Evolutionary conservation across 306 rosid genomes (phyloP).

Genomic region (Argentina anserina): DNA sequence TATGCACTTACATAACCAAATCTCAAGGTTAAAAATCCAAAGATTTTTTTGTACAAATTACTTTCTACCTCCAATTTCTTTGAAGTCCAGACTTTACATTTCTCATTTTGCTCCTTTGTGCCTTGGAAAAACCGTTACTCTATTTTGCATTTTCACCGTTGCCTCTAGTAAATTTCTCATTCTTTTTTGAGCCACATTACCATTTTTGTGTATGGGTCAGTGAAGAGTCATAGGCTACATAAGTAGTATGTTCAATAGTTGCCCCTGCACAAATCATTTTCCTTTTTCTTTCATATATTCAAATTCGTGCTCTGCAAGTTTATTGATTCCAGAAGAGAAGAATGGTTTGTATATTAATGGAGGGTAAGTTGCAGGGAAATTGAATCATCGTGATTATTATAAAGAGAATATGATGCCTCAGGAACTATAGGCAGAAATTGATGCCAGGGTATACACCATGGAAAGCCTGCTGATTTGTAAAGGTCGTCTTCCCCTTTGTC

Average conservation of each 20-base stretch:
- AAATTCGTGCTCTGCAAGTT: not conserved
- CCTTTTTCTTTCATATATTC: not conserved
- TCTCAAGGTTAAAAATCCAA: not conserved
- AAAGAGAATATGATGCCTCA: not conserved
- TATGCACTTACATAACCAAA: not conserved
- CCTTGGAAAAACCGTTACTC: not conserved
- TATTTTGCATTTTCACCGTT: not conserved
- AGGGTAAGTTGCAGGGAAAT: not conserved
- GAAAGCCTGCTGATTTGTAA: slow-evolving; percentile 3
- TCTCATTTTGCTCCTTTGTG: not conserved
- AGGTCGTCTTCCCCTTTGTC: not conserved
- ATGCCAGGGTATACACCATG: not conserved
- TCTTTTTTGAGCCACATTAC: not conserved
- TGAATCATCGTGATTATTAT: not conserved
- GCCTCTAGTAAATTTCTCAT: not conserved
- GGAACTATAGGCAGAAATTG: not conserved
- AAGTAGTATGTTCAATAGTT: not conserved
- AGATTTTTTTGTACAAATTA: not conserved
- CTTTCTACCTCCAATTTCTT: not conserved
- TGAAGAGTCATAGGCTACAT: slow-evolving; percentile 1
- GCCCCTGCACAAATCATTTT: not conserved
- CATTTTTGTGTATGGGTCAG: not conserved
- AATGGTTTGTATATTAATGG: not conserved
- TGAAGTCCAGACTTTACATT: not conserved
- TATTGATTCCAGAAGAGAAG: not conserved